A percentile compares a stretch with the other conserved stretches of the same genome.
Conservation (phyloP, 1,284 basidiomycete genomes). For the Sutorius eximius region DNA sequence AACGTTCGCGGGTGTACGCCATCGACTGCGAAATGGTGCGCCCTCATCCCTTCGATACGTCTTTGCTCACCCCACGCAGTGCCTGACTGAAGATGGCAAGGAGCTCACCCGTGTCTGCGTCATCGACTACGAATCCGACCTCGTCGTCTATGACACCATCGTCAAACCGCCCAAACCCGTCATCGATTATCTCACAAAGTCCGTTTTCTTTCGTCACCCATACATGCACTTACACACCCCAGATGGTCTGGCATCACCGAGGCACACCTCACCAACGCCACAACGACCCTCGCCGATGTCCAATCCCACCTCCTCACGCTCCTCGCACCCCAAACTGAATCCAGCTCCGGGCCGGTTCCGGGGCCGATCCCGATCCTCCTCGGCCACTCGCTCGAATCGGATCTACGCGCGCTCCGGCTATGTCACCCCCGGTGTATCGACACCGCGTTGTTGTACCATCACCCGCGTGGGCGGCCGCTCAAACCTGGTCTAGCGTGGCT, state of each 20-base stretch:
- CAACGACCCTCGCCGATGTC: slow-evolving; percentile 73
- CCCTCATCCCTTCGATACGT: neutral
- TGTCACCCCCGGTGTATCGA: slow-evolving; percentile 85
- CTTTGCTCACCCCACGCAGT: slow-evolving; percentile 46
- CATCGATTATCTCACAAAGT: slow-evolving; percentile 86
- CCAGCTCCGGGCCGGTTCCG: slow-evolving; percentile 47
- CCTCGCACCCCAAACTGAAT: slow-evolving; percentile 47
- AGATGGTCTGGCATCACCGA: slow-evolving; percentile 92
- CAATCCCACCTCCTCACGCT: slow-evolving; percentile 65
- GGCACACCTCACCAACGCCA: slow-evolving; percentile 64
- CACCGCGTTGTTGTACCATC: slow-evolving; percentile 85
- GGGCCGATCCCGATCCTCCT: slow-evolving; percentile 56
- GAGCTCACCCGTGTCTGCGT: slow-evolving; percentile 83
- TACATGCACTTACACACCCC: too few relatives aligned
- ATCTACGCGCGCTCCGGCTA: slow-evolving; percentile 81
- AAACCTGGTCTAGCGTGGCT: slow-evolving; percentile 94
- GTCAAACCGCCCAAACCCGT: slow-evolving; percentile 85
- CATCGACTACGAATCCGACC: slow-evolving; percentile 70
- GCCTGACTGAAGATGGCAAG: slow-evolving; percentile 82
- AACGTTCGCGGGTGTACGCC: slow-evolving; percentile 53
- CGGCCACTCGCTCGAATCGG: slow-evolving; percentile 93
- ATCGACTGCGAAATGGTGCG: slow-evolving; percentile 95
- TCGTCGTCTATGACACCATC: slow-evolving; percentile 80
- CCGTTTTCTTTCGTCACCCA: too few relatives aligned
- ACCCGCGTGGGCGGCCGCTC: slow-evolving; percentile 84